These are phyloP conservation scores for Dimargaris cristalligena DNA, from an alignment of 192 early-diverging fungal species.

Conservation along the genomic window DNA sequence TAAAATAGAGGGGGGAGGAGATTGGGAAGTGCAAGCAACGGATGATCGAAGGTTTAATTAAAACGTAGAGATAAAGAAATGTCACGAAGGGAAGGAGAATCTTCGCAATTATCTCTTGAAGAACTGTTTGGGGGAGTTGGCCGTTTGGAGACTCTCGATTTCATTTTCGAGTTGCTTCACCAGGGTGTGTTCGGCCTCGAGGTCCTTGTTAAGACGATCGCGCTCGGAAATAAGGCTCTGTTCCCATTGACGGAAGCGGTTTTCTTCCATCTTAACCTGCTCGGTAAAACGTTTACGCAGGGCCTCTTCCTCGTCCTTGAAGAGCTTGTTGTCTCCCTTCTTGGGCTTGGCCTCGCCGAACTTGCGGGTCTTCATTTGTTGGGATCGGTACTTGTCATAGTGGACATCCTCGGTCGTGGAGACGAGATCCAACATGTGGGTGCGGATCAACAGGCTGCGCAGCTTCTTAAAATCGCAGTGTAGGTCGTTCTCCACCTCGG, in stretches of 20 bases:
- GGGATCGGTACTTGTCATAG: conserved; percentile 83
- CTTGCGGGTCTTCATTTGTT: conserved; percentile 78
- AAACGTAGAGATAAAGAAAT: too few relatives aligned
- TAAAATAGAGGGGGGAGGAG: too few relatives aligned
- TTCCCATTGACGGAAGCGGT: conserved; percentile 97
- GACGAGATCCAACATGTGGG: conserved; percentile 95
- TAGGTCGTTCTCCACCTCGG: conserved; percentile 96
- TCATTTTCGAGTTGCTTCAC: conserved; percentile 91
- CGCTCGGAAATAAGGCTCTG: conserved; percentile 86
- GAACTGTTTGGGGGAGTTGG: conserved; percentile 19
- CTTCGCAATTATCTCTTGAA: conserved; percentile 10
- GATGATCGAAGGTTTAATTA: too few relatives aligned
- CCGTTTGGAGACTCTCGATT: conserved; percentile 32
- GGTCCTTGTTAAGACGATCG: conserved; percentile 95
- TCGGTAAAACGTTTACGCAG: conserved; percentile 94
- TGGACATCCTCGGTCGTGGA: conserved; percentile 83
- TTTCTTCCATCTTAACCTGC: conserved; percentile 93
- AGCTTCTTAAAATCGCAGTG: conserved; percentile 98
- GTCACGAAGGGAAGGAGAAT: too few relatives aligned
- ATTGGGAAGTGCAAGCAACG: too few relatives aligned
- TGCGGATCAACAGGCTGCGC: conserved; percentile 86
- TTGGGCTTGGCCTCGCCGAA: conserved; percentile 70
- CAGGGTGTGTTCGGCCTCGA: conserved; percentile 83
- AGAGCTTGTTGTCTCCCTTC: conserved; percentile 75
- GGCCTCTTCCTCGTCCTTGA: conserved; percentile 95